Conservation (phyloP, 352 stramenopile species). For the Peronospora belbahrii region DNA sequence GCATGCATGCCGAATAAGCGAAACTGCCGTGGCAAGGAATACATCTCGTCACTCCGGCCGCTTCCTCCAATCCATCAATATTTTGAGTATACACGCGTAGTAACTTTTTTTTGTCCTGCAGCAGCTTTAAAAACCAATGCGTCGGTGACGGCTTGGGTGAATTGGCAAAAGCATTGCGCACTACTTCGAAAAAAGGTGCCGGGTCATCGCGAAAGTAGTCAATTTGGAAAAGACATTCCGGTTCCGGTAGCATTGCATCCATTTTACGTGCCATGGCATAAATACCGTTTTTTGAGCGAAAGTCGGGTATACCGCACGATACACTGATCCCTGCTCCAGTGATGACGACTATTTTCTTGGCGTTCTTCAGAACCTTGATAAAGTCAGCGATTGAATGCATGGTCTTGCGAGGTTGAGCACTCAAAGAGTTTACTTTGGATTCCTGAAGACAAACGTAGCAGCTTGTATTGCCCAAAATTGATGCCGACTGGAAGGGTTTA, state of each 20-base stretch:
- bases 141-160: conserved; percentile 86
- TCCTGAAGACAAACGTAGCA: conserved; percentile 70
- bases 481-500: conserved; percentile 42
- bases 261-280: conserved; percentile 79
- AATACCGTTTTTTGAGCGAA: conserved; percentile 88
- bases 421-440: conserved; percentile 24
- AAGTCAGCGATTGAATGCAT: conserved; percentile 52
- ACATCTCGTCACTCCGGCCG: conserved; percentile 87
- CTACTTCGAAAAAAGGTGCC: conserved; percentile 94
- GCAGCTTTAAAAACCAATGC: conserved; percentile 91
- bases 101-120: conserved; percentile 89
- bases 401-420: conserved; percentile 22
- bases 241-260: conserved; percentile 86
- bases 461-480: conserved; percentile 66
- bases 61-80: conserved; percentile 94
- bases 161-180: conserved; percentile 64
- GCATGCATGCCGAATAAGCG: conserved; percentile 85
- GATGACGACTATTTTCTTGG: conserved; percentile 88
- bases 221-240: conserved; percentile 98
- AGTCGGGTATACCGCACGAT: conserved; percentile 98
- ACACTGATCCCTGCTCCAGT: conserved; percentile 91
- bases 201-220: conserved; percentile 95
- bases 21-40: conserved; percentile 94
- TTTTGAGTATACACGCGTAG: conserved; percentile 96
- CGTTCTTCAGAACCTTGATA: conserved; percentile 56